These are phyloP conservation scores for Macrotyloma uniflorum DNA, from an alignment of 306 rosid genomes.

Conservation along the genomic window DNA sequence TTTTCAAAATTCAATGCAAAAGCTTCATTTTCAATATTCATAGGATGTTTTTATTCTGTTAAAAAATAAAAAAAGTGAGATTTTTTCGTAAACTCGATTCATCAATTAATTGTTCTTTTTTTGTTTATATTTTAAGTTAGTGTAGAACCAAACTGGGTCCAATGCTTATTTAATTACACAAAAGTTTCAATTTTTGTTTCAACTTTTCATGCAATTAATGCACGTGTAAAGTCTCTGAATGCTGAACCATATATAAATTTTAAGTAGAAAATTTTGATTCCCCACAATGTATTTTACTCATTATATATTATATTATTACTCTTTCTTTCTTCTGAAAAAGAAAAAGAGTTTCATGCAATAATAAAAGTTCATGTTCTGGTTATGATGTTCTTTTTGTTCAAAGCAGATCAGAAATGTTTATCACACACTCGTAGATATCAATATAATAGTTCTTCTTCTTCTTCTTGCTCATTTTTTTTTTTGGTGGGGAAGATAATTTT, in stretches of 20 bases:
- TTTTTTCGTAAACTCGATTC: background rate
- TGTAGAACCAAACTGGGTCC: too few relatives aligned
- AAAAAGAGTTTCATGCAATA: background rate
- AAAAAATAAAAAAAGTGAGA: background rate
- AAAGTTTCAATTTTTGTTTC: too few relatives aligned
- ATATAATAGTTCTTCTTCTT: background rate
- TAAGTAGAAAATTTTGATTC: background rate
- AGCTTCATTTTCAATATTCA: background rate
- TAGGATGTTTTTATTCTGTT: too few relatives aligned
- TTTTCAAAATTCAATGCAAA: too few relatives aligned
- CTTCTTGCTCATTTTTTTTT: background rate
- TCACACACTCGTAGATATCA: background rate
- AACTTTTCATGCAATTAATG: too few relatives aligned
- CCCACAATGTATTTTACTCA: background rate
- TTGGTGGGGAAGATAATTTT: background rate
- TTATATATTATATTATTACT: background rate
- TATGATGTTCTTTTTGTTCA: background rate
- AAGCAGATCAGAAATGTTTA: background rate
- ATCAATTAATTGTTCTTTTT: background rate
- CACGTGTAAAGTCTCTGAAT: too few relatives aligned
- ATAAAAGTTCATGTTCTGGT: background rate
- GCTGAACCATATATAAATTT: background rate
- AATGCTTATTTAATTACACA: too few relatives aligned
- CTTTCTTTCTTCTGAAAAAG: background rate
- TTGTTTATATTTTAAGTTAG: too few relatives aligned